Base-by-base conservation (phyloP, 2,329 filamentous ascomycete species). In the Ophiocordyceps polyrhachis-furcata region DNA sequence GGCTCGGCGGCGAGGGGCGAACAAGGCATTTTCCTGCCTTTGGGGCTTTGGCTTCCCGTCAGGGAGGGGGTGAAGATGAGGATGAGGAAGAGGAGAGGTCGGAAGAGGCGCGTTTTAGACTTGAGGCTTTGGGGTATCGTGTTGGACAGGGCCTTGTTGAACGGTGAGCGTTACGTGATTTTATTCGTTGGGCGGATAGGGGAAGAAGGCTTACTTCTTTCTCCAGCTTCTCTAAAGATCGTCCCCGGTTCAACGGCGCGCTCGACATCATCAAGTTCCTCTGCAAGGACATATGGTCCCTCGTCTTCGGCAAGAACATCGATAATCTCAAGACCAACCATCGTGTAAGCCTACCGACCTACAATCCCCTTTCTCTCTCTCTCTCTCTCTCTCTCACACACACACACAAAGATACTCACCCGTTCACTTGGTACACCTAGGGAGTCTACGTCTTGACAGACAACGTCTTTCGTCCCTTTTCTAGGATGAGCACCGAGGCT, bases 251-350 rank as follows among this genome's bases (percentile, higher is more conserved):
- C 58, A 84, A 81, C 49, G 87, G 94, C 54, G 88, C 88, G 4
- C 76, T 98, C 40, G 91, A 96, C 58, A 83, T 88, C 43, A 98
- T 98, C 60, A 98, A 98, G 62, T 96, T 98, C 58, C 71, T 98
- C 43, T 98, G 91, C 74, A 98, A 98, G 68, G 91, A 98, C 61
- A 71, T 98, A 41, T 98, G 91, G 91, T 87, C 79, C 31, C 71
- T 96, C 19, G 76, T 95, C 15, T 98, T 95, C 63, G 75, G 84
- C 59, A 98, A 98, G 65, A 93, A 96, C 62, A 85, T 98, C 57
- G 91, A 98, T 63, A 98, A 98, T 60, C 71, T 98, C 42, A 98
- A 98, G 66, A 98, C 91, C 9, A 98, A 98, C 58, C 91, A 98
- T 60, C 71, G 91, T 54, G 82, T 86, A 66, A 17, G 70, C 53